Conservation (phyloP, 2,329 filamentous ascomycete species). For the Akanthomyces uredinophilus region DNA sequence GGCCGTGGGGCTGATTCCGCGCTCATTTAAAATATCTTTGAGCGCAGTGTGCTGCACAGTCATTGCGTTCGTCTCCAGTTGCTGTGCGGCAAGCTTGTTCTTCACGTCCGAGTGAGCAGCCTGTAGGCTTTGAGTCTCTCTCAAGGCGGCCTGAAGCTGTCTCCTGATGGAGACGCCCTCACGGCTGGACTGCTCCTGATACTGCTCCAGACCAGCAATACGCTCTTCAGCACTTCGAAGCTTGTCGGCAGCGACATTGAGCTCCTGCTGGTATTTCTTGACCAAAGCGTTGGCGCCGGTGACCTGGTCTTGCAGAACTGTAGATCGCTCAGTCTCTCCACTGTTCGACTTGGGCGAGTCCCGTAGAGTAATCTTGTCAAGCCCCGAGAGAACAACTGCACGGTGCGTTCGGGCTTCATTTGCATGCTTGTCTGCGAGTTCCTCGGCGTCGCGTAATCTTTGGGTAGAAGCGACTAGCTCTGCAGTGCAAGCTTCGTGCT, state of each 20-base stretch:
- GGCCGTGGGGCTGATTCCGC: slow-evolving; percentile 75
- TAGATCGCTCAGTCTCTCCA: slow-evolving; percentile 59
- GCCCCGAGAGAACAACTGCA: slow-evolving; percentile 72
- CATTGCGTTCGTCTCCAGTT: slow-evolving; percentile 90
- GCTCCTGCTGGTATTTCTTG: slow-evolving; percentile 83
- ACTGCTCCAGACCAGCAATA: slow-evolving; percentile 92
- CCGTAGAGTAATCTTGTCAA: slow-evolving; percentile 65
- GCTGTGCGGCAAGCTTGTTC: slow-evolving; percentile 75
- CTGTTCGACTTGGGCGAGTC: slow-evolving; percentile 44
- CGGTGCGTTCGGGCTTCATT: slow-evolving; percentile 83
- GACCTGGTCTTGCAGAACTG: slow-evolving; percentile 73
- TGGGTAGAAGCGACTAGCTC: slow-evolving; percentile 73
- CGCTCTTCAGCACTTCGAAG: slow-evolving; percentile 90
- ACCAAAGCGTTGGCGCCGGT: slow-evolving; percentile 72
- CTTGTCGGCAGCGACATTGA: slow-evolving; percentile 80
- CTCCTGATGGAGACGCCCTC: slow-evolving; percentile 86
- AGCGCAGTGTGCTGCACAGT: slow-evolving; percentile 87
- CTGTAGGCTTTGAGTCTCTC: slow-evolving; percentile 77
- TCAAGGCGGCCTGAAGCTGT: slow-evolving; percentile 79
- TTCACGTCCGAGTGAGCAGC: slow-evolving; percentile 77
- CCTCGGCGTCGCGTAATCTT: slow-evolving; percentile 77
- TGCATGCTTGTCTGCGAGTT: slow-evolving; percentile 80
- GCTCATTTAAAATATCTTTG: slow-evolving; percentile 86
- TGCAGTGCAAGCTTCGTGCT: slow-evolving; percentile 73
- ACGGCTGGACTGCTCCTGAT: slow-evolving; percentile 93